These are phyloP conservation scores for Crithidia bombi DNA, from an alignment of 208 protist genomes.

Conservation along the genomic window DNA sequence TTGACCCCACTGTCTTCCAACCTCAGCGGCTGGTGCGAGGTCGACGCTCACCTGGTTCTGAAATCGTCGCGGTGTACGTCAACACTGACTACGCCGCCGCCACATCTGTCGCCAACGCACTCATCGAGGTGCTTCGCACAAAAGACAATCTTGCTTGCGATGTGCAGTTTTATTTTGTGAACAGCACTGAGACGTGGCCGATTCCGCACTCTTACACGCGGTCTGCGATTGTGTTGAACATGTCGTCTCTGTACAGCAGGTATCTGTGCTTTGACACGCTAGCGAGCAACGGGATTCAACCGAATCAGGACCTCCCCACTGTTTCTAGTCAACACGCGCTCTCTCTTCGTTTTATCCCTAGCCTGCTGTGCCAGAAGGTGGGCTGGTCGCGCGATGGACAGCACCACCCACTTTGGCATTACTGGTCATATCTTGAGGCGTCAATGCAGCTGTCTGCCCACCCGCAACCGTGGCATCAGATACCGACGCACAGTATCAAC, in stretches of 20 bases:
- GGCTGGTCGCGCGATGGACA: neutral
- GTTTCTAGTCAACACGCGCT: conserved; percentile 22
- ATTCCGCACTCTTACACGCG: conserved; percentile 58
- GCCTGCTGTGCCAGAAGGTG: conserved; percentile 51
- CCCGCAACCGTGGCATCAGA: conserved; percentile 47
- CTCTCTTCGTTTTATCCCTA: conserved; percentile 7
- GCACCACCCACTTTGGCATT: conserved; percentile 19
- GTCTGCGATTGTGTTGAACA: conserved; percentile 63
- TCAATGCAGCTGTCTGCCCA: conserved; percentile 33
- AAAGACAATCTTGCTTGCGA: conserved; percentile 56
- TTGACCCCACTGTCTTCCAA: conserved; percentile 29
- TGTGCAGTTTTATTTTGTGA: conserved; percentile 73
- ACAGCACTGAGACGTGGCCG: conserved; percentile 45
- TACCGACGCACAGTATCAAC: conserved; percentile 56
- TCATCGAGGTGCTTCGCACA: conserved; percentile 43
- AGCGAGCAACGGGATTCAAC: conserved; percentile 60
- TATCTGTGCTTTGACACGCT: conserved; percentile 60
- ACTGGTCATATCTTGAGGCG: conserved; percentile 33
- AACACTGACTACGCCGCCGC: conserved; percentile 45
- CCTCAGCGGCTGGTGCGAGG: conserved; percentile 54
- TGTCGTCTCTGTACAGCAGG: conserved; percentile 52
- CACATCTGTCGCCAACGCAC: conserved; percentile 49
- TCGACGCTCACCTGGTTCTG: conserved; percentile 61
- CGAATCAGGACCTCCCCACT: conserved; percentile 75
- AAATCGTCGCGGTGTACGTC: conserved; percentile 71